Conservation (phyloP, 805 yeast species). For the Saccharomyces mikatae region DNA sequence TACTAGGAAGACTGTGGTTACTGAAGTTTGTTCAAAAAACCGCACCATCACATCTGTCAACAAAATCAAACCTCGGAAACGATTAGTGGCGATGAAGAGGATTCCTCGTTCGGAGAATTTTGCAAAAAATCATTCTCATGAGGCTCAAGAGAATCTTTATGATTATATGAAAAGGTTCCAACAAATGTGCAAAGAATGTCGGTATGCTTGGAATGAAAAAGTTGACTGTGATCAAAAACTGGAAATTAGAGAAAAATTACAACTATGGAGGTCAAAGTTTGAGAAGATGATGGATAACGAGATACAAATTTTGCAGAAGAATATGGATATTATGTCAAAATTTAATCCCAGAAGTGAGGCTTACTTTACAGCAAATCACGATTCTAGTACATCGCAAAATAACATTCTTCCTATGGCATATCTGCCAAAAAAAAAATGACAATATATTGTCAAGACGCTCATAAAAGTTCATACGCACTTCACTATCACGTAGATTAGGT, state of each 20-base stretch:
- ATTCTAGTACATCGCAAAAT: not conserved
- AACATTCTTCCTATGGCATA: not conserved
- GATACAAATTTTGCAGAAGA: slow-evolving; percentile 8
- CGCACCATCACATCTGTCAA: not conserved
- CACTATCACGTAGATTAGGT: not conserved
- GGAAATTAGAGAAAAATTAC: slow-evolving; percentile 11
- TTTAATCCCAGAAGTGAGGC: not conserved
- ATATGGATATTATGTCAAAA: not conserved
- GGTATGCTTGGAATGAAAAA: slow-evolving; percentile 16
- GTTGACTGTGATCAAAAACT: slow-evolving; percentile 14
- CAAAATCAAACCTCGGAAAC: not conserved
- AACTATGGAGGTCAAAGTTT: slow-evolving; percentile 8
- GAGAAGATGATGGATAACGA: slow-evolving; percentile 10
- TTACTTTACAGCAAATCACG: not conserved
- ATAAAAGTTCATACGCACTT: not conserved
- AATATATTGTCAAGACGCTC: not conserved
- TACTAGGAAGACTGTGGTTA: not conserved
- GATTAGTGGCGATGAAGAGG: not conserved
- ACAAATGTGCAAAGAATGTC: slow-evolving; percentile 23
- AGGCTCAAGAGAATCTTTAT: not conserved
- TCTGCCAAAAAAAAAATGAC: not conserved
- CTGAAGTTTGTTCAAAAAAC: not conserved
- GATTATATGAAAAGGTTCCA: slow-evolving; percentile 12
- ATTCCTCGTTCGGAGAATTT: not conserved
- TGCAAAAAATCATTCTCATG: not conserved